These are phyloP conservation scores for Coleophoma eucalyptorum DNA, from an alignment of 2,329 filamentous ascomycete species.

Conservation along the genomic window DNA sequence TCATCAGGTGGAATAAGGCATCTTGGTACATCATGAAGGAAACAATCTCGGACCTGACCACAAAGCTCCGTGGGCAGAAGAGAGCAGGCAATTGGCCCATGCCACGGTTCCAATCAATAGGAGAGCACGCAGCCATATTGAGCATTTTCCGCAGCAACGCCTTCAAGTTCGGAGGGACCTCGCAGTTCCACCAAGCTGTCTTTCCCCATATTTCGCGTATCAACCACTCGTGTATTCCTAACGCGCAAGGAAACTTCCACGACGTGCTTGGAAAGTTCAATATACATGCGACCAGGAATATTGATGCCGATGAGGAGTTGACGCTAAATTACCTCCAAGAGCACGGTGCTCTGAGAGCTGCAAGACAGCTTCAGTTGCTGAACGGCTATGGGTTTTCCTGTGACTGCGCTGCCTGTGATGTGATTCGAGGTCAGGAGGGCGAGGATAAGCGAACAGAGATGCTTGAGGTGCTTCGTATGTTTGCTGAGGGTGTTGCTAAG, in stretches of 20 bases:
- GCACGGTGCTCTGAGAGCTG: slow-evolving; percentile 4
- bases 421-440: slow-evolving; percentile 3
- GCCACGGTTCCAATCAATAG: slow-evolving; percentile 1
- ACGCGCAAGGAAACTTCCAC: slow-evolving; percentile 22
- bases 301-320: slow-evolving; percentile 15
- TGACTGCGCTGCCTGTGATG: slow-evolving; percentile 15
- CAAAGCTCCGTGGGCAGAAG: background rate
- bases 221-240: slow-evolving; percentile 22
- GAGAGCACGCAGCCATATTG: slow-evolving; percentile 13
- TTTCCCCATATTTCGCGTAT: slow-evolving; percentile 18
- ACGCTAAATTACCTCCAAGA: slow-evolving; percentile 17
- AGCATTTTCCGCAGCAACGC: slow-evolving; percentile 22
- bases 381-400: slow-evolving; percentile 18
- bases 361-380: slow-evolving; percentile 8
- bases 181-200: slow-evolving; percentile 9
- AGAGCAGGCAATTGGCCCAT: background rate
- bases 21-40: slow-evolving; percentile 6
- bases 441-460: slow-evolving; percentile 9
- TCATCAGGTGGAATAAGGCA: slow-evolving; percentile 10
- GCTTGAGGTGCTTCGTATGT: slow-evolving; percentile 1
- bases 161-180: slow-evolving; percentile 11
- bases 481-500: slow-evolving; percentile 1
- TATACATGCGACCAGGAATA: slow-evolving; percentile 19
- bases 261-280: slow-evolving; percentile 12
- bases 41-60: background rate